Base-by-base conservation (phyloP, 352 stramenopile genomes). In the Globisporangium cylindrosporum region DNA sequence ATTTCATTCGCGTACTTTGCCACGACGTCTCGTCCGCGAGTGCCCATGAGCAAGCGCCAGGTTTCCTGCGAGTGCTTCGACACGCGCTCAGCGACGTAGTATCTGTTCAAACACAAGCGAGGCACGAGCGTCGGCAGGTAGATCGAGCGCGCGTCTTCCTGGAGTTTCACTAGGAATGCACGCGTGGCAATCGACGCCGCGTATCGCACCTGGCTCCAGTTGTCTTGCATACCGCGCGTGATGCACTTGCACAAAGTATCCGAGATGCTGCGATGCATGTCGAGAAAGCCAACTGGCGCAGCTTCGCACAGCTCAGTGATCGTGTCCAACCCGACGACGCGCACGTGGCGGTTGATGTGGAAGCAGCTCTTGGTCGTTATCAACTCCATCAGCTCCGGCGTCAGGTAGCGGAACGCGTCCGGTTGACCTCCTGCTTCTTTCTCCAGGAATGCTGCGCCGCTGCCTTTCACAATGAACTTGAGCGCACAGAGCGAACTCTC, bases 151-250 rank as follows among this genome's bases (percentile, higher is more conserved):
- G 76, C 67, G 6, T 89, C 65, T 4, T 73, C 53, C 53, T 83
- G 73, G 14, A 98, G 86, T 66, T 92, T 92, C 34, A 80, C 24
- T 27, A 98, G 73, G 71, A 98, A 97, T 6, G 84, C 82, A 8
- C 96, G 88, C 56, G 88, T 92, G 8, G 97, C 80, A 43, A 98
- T 97, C 48, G 83, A 98, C 0, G 93, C 96, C 3, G 94, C 95
- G 76, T 98, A 98, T 4, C 97, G 89, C 46, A 99, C 97, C 73
- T 99, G 96, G 68, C 90, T 98, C 97, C 97, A 99, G 78, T 99
- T 99, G 78, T 99, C 96, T 32, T 97, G 87, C 73, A 99, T 81
- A 27, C 87, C 89, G 24, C 85, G 82, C 48, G 89, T 73, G 49
- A 93, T 83, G 56, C 84, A 93, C 72, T 87, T 86, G 75, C 72